These are phyloP conservation scores for Mycena vitilis DNA, from an alignment of 768 basidiomycete species.

Conservation along the genomic window DNA sequence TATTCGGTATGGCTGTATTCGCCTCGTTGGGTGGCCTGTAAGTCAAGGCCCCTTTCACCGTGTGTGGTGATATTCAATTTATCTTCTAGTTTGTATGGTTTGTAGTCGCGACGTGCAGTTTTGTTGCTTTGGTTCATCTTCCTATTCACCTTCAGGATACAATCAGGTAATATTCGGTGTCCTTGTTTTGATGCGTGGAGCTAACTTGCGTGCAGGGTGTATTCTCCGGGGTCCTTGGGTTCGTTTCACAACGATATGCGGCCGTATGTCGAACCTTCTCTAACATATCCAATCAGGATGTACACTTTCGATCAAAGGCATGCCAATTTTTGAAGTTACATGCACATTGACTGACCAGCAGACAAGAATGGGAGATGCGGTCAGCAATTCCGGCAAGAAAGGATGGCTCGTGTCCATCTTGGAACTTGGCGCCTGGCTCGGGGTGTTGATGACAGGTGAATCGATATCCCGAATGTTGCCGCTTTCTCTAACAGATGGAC, in stretches of 20 bases:
- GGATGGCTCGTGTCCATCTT: slow-evolving; percentile 83
- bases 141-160: slow-evolving; percentile 58
- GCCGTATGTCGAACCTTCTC: slow-evolving; percentile 3
- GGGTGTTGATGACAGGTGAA: slow-evolving; percentile 74
- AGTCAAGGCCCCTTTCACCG: not conserved
- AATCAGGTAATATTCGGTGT: slow-evolving; percentile 69
- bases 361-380: slow-evolving; percentile 65
- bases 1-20: slow-evolving; percentile 79
- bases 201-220: slow-evolving; percentile 63
- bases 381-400: slow-evolving; percentile 62
- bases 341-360: slow-evolving; percentile 8
- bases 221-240: slow-evolving; percentile 81
- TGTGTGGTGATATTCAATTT: slow-evolving; percentile 8
- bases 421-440: slow-evolving; percentile 82
- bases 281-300: slow-evolving; percentile 51
- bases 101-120: slow-evolving; percentile 37
- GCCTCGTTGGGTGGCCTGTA: slow-evolving; percentile 84
- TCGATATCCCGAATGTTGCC: not conserved
- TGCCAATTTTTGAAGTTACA: not conserved
- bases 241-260: slow-evolving; percentile 40
- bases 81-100: slow-evolving; percentile 67
- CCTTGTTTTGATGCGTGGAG: not conserved
- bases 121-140: slow-evolving; percentile 8
- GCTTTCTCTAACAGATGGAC: slow-evolving; percentile 1
- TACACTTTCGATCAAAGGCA: slow-evolving; percentile 55